Percentiles rank a stretch among this genome's conserved stretches.
phyloP scores from a whole-genome alignment of 306 rosid species.

The Cucurbita pepo region DNA sequence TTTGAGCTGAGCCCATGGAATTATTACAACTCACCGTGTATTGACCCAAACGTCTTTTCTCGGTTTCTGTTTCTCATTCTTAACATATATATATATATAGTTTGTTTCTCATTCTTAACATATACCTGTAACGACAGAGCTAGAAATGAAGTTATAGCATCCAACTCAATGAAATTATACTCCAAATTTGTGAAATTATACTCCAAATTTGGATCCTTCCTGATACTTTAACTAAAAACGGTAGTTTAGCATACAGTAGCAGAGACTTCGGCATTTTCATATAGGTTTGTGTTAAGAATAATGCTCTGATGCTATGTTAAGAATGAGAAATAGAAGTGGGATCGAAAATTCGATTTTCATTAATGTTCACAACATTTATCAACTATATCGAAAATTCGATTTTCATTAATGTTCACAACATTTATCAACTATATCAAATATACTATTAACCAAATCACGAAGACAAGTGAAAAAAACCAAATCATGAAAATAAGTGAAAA shows the following conservation, averaged over 20 bases:
- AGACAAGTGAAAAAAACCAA: no score
- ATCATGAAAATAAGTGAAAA: no score
- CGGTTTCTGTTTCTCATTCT: conserved; percentile 51
- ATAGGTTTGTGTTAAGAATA: no score
- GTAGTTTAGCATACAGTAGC: background rate
- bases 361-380: no score
- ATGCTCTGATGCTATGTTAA: no score
- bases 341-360: no score
- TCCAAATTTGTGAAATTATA: background rate
- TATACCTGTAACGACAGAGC: background rate
- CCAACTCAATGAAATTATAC: background rate
- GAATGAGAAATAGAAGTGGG: no score
- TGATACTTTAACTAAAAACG: background rate
- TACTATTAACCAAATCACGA: no score
- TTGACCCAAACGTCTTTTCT: conserved; percentile 39
- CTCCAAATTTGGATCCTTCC: background rate
- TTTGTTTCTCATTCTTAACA: conserved; percentile 25
- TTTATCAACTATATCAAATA: no score
- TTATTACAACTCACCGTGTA: conserved; percentile 28
- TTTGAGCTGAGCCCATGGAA: background rate
- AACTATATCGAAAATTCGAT: no score
- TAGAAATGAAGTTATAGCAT: background rate
- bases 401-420: no score
- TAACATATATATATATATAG: no score
- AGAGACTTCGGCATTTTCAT: background rate